These are phyloP conservation scores for Smittium culicis DNA, from an alignment of 371 early-diverging fungal species.

Conservation along the genomic window DNA sequence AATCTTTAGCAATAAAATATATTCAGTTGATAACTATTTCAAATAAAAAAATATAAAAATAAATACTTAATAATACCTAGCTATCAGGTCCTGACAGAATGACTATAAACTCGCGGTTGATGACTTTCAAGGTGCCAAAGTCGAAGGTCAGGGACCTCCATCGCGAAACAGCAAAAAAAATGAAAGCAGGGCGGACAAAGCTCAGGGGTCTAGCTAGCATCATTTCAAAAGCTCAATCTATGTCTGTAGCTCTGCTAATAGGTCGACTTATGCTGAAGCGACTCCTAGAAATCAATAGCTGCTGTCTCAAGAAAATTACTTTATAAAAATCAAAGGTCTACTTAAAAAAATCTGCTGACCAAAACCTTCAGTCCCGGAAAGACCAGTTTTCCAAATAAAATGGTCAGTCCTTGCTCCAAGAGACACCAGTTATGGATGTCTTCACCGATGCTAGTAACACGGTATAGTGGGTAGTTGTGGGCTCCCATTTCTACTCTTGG, in stretches of 20 bases:
- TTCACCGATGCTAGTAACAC: background rate
- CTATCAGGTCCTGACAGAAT: too few relatives aligned
- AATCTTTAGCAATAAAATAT: too few relatives aligned
- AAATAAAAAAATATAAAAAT: too few relatives aligned
- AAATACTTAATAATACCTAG: too few relatives aligned
- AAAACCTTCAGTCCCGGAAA: background rate
- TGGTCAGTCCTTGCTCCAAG: background rate
- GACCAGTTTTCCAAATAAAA: background rate
- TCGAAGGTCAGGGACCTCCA: background rate
- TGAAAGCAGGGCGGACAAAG: background rate
- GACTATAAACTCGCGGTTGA: constrained; percentile 20
- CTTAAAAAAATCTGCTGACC: constrained; percentile 5
- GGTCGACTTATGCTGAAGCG: background rate
- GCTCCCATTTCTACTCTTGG: background rate
- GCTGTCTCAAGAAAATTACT: background rate
- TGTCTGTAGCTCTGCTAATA: constrained; percentile 1
- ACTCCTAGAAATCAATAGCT: background rate
- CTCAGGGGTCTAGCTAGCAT: constrained; percentile 11
- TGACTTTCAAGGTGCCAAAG: constrained; percentile 1
- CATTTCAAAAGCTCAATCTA: constrained; percentile 10
- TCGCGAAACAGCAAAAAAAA: background rate
- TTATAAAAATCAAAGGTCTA: background rate
- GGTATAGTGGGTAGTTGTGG: background rate
- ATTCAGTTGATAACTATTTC: too few relatives aligned
- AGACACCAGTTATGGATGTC: background rate